Conservation (phyloP, 805 yeast species). For the Blastobotrys attinorum region DNA sequence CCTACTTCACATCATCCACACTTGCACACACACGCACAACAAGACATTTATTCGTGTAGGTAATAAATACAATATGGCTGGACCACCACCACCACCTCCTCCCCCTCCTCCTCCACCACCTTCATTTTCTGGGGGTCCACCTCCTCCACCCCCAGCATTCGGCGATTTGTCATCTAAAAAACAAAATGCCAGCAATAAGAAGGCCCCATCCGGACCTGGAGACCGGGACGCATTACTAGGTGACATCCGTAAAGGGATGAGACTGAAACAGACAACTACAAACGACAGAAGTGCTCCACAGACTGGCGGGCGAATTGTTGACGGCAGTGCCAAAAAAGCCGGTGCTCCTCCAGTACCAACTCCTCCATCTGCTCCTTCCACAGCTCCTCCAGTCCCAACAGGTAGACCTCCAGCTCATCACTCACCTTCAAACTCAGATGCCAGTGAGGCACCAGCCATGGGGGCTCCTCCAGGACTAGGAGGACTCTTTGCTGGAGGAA, state of each 20-base stretch:
- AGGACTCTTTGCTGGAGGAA: conserved; percentile 68
- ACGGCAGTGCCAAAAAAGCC: conserved; percentile 15
- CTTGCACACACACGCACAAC: no score
- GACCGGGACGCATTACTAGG: conserved; percentile 49
- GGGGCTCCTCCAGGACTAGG: conserved; percentile 39
- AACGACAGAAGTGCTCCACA: conserved; percentile 58
- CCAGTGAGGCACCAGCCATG: conserved; percentile 14
- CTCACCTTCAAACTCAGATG: conserved; percentile 26
- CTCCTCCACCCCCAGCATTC: conserved; percentile 26
- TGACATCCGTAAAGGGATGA: conserved; percentile 68
- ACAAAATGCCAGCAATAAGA: conserved; percentile 8
- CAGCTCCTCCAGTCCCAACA: conserved; percentile 25
- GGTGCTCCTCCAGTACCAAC: conserved; percentile 25
- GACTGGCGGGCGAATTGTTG: conserved; percentile 31
- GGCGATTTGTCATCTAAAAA: conserved; percentile 21
- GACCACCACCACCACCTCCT: conserved; percentile 51
- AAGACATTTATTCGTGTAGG: background rate
- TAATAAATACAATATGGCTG: conserved; percentile 28
- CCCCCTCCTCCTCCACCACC: conserved; percentile 40
- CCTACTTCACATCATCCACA: no score
- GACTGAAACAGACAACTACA: conserved; percentile 55
- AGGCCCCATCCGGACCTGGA: conserved; percentile 26
- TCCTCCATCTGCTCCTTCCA: conserved; percentile 26
- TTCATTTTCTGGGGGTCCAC: conserved; percentile 28
- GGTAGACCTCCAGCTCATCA: conserved; percentile 3